Evolutionary conservation across 805 yeast genomes (phyloP), one percentile per base, ranked within the genome.

Genomic region (Ogataea naganishii): DNA sequence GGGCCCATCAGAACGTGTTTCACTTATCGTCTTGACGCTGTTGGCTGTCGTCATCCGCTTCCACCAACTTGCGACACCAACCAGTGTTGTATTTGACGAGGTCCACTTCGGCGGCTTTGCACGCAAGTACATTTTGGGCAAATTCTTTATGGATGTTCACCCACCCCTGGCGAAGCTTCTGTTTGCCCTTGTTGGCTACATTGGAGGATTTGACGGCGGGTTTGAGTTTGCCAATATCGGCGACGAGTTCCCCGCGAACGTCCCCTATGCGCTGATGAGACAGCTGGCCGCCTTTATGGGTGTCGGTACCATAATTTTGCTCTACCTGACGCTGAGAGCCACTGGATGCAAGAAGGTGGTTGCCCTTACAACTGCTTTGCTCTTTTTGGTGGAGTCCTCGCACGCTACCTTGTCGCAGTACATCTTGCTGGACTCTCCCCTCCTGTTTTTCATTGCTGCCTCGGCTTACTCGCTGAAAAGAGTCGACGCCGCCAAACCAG

Each of bases 41-140:
- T 42, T 76, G 21, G 69, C 95, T 0, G 37, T 64, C 9, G 44
- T 55, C 27, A 69, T 84, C 29, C 74, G 99, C 43, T 62, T 80
- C 31, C 60, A 64, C 40, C 60, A 68, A 31, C 61, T 92, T 35
- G 60, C 69, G 17, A 49, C 59, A 38, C 99, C 99, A 23, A 58
- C 75, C 44, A 74, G 88, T 18, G 94, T 86, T 21, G 95, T 89
- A 9, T 83, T 83, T 41, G 95, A 86, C 54, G 98, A 89, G 55
- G 92, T 82, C 23, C 94, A 83, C 56, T 92, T 92, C 47, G 98
- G 98, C 33, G 94, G 94, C n/a, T 92, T 89, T 59, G 95, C 96
- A 19, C 69, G 79, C 35, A 76, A 82, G 56, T 92, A 86, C 59
- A 66, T 76, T 31, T 54, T 59, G 31, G 82, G 84, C 13, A 54